These are phyloP conservation scores for Sutorius australiensis DNA, from an alignment of 768 basidiomycete genomes.

Conservation along the genomic window DNA sequence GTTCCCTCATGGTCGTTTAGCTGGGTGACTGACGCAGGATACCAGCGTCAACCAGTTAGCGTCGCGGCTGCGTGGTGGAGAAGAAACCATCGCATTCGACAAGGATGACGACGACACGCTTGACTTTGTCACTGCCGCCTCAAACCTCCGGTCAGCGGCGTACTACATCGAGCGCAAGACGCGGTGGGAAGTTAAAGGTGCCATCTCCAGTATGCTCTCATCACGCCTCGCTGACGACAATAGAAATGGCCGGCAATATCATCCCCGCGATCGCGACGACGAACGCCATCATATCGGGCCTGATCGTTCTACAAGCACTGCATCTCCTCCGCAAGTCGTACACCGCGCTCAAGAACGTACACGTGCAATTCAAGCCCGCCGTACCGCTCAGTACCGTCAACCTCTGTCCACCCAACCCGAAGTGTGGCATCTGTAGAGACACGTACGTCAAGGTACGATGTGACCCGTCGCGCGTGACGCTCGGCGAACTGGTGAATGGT, in stretches of 20 bases:
- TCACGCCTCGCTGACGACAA: not conserved
- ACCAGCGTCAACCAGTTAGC: conserved; percentile 78
- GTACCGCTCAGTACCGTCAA: conserved; percentile 73
- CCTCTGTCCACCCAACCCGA: conserved; percentile 65
- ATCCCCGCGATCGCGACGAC: conserved; percentile 99
- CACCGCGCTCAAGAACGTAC: conserved; percentile 64
- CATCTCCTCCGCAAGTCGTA: conserved; percentile 72
- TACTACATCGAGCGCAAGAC: conserved; percentile 89
- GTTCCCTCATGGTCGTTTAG: conserved; percentile 1
- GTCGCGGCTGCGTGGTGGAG: conserved; percentile 56
- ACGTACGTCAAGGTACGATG: conserved; percentile 73
- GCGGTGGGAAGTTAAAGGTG: conserved; percentile 96
- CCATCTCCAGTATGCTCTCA: not conserved
- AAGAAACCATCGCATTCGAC: conserved; percentile 83
- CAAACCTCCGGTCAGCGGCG: conserved; percentile 86
- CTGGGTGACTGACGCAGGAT: conserved; percentile 5
- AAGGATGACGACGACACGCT: conserved; percentile 98
- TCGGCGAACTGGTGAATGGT: conserved; percentile 70
- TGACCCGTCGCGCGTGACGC: conserved; percentile 62
- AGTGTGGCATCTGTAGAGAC: conserved; percentile 85
- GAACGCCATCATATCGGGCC: conserved; percentile 93
- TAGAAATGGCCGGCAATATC: conserved; percentile 99
- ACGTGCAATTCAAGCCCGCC: conserved; percentile 70
- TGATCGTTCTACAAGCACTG: conserved; percentile 90
- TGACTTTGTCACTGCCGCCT: conserved; percentile 93